Percentiles rank a stretch among this genome's conserved stretches.
phyloP scores from a whole-genome alignment of 192 early-diverging fungal genomes.

The Coemansia aciculifera region DNA sequence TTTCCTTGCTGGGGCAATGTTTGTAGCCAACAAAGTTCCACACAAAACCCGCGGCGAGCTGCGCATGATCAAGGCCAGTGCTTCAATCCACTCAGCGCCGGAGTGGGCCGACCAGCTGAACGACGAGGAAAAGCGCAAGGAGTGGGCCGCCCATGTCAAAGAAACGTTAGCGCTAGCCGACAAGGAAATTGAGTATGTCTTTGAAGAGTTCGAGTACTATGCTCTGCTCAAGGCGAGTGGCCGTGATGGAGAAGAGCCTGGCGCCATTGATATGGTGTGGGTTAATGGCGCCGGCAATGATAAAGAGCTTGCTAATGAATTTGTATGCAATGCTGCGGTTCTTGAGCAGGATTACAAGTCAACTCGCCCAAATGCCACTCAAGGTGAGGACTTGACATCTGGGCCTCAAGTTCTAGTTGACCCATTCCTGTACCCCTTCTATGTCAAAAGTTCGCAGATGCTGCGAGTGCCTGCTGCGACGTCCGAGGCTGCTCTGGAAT shows the following conservation, averaged over 20 bases:
- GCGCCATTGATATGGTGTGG: slow-evolving; percentile 10
- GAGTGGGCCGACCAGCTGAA: not conserved
- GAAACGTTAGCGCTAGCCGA: not conserved
- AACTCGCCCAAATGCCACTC: not conserved
- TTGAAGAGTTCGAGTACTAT: not conserved
- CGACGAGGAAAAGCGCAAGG: not conserved
- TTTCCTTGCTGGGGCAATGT: not conserved
- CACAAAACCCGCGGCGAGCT: not conserved
- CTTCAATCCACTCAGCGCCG: not conserved
- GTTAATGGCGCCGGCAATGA: not conserved
- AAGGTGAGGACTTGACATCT: not conserved
- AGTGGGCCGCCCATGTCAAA: not conserved
- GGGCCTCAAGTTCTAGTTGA: not conserved
- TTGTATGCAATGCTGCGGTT: not conserved
- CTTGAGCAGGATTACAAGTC: not conserved
- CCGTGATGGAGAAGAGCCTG: not conserved
- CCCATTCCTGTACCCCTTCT: not conserved
- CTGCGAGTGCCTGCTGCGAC: not conserved
- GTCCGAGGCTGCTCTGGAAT: not conserved
- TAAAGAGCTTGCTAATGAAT: not conserved
- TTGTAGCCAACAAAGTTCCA: not conserved
- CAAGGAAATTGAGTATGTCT: slow-evolving; percentile 2
- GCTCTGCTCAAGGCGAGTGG: not conserved
- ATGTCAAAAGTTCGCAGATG: not conserved
- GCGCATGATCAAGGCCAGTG: not conserved